phyloP scores from a whole-genome alignment of 495 filamentous ascomycete genomes.

The Cercophora newfieldiana region DNA sequence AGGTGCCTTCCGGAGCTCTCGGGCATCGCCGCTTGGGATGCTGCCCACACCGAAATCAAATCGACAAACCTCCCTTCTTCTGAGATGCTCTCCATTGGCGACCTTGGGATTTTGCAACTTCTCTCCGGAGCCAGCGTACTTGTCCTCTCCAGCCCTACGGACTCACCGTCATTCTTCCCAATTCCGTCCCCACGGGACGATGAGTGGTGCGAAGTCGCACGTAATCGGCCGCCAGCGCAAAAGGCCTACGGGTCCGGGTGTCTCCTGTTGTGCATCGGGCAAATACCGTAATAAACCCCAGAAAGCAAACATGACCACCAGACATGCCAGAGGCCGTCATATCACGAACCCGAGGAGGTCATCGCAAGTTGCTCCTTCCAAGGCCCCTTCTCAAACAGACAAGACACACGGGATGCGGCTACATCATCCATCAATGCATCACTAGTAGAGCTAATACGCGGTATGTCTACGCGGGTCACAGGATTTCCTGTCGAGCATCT shows the following conservation, averaged over 20 bases:
- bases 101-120: neutral
- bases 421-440: neutral
- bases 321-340: neutral
- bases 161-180: neutral
- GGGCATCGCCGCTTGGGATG: neutral
- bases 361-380: no score
- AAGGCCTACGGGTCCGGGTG: neutral
- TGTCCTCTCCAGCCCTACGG: neutral
- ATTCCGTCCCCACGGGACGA: neutral
- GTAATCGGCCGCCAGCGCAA: neutral
- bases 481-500: neutral
- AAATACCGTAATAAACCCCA: neutral
- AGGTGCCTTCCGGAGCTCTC: neutral
- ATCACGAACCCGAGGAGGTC: neutral
- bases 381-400: neutral
- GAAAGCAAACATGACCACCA: neutral
- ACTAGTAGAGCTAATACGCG: neutral
- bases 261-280: neutral
- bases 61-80: no score
- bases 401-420: neutral
- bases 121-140: neutral
- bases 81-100: neutral
- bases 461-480: neutral
- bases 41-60: neutral
- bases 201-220: neutral